A percentile compares a stretch with the other conserved stretches of the same genome.
These are phyloP conservation scores for Hanseniaspora mollemarum DNA, from an alignment of 805 yeast species.

Conservation along the genomic window DNA sequence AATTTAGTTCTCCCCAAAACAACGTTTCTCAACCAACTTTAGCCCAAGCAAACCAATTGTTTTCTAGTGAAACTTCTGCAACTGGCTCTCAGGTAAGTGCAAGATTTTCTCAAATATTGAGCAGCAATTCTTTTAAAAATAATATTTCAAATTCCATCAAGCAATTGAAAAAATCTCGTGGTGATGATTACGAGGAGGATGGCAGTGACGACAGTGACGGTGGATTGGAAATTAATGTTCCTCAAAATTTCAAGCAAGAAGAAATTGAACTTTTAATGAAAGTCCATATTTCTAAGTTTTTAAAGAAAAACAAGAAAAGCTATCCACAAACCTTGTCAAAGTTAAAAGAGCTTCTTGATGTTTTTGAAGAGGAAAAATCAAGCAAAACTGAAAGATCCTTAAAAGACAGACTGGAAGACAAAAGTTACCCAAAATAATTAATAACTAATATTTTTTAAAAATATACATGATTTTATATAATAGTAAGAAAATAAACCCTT, in stretches of 20 bases:
- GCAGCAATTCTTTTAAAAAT: conserved; percentile 5
- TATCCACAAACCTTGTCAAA: not conserved
- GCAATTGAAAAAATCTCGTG: not conserved
- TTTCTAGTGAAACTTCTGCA: not conserved
- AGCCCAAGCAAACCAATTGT: not conserved
- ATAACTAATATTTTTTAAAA: too few relatives aligned
- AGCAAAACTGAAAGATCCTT: not conserved
- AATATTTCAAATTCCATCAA: not conserved
- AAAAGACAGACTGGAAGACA: not conserved
- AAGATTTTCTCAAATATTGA: conserved; percentile 4
- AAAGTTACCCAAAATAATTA: not conserved
- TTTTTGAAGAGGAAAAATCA: conserved; percentile 1
- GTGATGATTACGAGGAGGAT: not conserved
- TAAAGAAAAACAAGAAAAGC: not conserved
- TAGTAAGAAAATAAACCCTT: too few relatives aligned
- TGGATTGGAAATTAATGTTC: conserved; percentile 12
- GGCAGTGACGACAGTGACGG: conserved; percentile 12
- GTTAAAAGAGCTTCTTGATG: conserved; percentile 8
- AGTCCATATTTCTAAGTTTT: conserved; percentile 6
- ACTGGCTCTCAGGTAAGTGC: not conserved
- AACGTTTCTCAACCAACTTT: not conserved
- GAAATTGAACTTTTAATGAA: conserved; percentile 9
- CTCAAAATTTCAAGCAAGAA: conserved; percentile 5
- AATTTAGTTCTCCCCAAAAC: not conserved
- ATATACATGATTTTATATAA: too few relatives aligned